phyloP scores from a whole-genome alignment of 805 yeast genomes.

The Ogataea nakhonphanomensis region DNA sequence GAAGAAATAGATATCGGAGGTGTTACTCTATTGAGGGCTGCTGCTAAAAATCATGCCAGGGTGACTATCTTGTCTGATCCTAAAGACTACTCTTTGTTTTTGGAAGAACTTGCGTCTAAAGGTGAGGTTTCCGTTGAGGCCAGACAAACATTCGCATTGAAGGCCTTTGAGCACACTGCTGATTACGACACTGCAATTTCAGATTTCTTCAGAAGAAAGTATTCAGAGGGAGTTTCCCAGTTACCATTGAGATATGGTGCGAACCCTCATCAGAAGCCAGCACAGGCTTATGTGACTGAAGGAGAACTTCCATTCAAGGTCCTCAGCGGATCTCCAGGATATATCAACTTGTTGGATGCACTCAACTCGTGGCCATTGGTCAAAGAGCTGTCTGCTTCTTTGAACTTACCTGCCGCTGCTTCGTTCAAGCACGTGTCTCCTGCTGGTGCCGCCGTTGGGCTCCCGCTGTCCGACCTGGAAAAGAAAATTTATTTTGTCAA shows the following conservation, averaged over 20 bases:
- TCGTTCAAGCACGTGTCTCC: conserved; percentile 98
- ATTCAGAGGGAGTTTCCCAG: conserved; percentile 85
- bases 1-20: conserved; percentile 99
- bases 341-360: conserved; percentile 94
- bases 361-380: conserved; percentile 98
- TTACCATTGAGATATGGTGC: conserved; percentile 97
- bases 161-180: conserved; percentile 98
- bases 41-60: conserved; percentile 96
- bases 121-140: conserved; percentile 73
- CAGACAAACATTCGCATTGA: conserved; percentile 82
- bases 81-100: conserved; percentile 80
- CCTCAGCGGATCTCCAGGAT: conserved; percentile 93
- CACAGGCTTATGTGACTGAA: conserved; percentile 87
- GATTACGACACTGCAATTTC: conserved; percentile 94
- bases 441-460: conserved; percentile 97
- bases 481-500: conserved; percentile 93
- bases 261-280: conserved; percentile 99
- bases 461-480: conserved; percentile 87
- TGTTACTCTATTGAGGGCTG: conserved; percentile 95
- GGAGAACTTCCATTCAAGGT: conserved; percentile 95
- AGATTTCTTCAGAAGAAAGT: conserved; percentile 96
- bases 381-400: conserved; percentile 89
- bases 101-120: conserved; percentile 62
- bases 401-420: conserved; percentile 97
- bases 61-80: conserved; percentile 96